Percentiles rank a stretch among this genome's conserved stretches.
Evolutionary conservation across 345 rosid species (phyloP).

Genomic region (Arabis alpina): DNA sequence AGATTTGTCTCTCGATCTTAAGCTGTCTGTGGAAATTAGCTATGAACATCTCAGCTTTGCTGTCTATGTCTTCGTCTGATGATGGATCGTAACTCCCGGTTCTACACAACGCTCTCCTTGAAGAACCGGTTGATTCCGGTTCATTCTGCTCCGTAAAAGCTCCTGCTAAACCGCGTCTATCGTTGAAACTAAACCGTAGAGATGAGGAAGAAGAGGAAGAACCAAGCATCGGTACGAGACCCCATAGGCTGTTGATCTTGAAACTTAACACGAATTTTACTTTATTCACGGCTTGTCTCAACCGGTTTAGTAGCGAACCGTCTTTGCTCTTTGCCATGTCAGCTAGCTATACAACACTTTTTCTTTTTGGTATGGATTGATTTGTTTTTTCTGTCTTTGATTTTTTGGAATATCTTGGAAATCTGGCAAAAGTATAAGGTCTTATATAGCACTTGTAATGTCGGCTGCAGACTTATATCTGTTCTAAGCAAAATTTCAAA

Average conservation of each 20-base stretch:
- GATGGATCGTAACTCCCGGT: conserved; percentile 53
- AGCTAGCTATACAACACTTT: neutral
- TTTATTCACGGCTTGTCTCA: conserved; percentile 73
- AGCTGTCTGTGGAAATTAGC: conserved; percentile 77
- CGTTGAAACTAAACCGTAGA: conserved; percentile 61
- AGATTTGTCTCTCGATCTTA: conserved; percentile 81
- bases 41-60: conserved; percentile 75
- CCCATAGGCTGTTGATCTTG: conserved; percentile 53
- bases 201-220: conserved; percentile 43
- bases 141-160: conserved; percentile 34
- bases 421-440: conserved; percentile 10
- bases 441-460: conserved; percentile 39
- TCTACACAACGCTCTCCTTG: conserved; percentile 48
- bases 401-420: conserved; percentile 2
- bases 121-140: conserved; percentile 29
- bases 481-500: conserved; percentile 13
- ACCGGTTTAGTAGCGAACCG: conserved; percentile 54
- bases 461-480: conserved; percentile 28
- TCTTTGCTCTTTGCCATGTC: conserved; percentile 43
- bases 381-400: neutral
- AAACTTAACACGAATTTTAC: conserved; percentile 58
- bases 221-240: conserved; percentile 52
- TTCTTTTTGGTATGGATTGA: neutral
- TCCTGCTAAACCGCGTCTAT: conserved; percentile 60
- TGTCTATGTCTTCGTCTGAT: conserved; percentile 71